Evolutionary conservation across 106 monocot species (phyloP).

Genomic region (Allium fistulosum): DNA sequence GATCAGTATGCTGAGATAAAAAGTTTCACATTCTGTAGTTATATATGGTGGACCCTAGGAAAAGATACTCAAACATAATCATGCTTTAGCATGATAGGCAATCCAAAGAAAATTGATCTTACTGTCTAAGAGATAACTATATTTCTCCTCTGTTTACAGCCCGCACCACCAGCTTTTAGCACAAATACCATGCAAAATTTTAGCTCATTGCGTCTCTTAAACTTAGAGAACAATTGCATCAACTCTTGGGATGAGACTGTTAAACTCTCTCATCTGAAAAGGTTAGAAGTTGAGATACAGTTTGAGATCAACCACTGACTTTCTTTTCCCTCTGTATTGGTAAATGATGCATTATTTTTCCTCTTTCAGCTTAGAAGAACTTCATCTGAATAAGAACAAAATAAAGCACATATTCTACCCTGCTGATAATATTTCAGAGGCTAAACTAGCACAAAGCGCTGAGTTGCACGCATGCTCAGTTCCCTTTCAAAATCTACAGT

Average conservation of each 20-base stretch:
- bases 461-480: conserved; percentile 7
- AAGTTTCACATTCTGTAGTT: too few relatives aligned
- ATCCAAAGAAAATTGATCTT: too few relatives aligned
- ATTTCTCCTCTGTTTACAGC: conserved; percentile 18
- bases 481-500: conserved; percentile 73
- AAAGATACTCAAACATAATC: too few relatives aligned
- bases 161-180: conserved; percentile 6
- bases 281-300: conserved; percentile 26
- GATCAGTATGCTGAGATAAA: too few relatives aligned
- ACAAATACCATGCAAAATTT: conserved; percentile 44
- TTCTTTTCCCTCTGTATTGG: background rate
- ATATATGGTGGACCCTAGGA: too few relatives aligned
- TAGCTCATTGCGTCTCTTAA: conserved; percentile 52
- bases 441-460: conserved; percentile 4
- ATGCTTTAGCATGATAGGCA: too few relatives aligned
- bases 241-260: conserved; percentile 73
- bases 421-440: conserved; percentile 9
- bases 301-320: background rate
- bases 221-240: conserved; percentile 80
- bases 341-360: background rate
- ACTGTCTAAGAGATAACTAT: too few relatives aligned
- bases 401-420: conserved; percentile 66
- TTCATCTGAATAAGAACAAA: conserved; percentile 87
- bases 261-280: conserved; percentile 73
- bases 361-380: conserved; percentile 70